Evolutionary conservation across 2,329 filamentous ascomycete species (phyloP), one percentile per base, ranked within the genome.

Genomic region (Penicillium sp.): DNA sequence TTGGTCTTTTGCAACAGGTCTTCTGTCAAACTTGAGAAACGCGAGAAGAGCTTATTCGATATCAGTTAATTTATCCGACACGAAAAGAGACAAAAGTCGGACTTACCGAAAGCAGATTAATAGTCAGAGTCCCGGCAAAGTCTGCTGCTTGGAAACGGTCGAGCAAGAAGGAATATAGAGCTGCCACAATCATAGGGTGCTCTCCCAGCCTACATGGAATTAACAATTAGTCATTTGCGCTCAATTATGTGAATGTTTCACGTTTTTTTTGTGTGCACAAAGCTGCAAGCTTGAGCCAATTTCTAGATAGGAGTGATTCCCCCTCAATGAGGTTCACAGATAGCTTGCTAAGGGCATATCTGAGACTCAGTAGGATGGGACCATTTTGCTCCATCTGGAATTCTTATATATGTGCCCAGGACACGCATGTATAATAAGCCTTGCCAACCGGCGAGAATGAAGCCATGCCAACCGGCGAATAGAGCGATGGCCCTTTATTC

Each of bases 1-100:
- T 85, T 85, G 9, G 82, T 85, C 66, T 83, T 84, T 62, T 84
- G 80, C 24, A 86, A 74, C 47, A 81, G 77, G 48, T 83, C 81
- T 57, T 79, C 79, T 55, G 82, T 84, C 63, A 87, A 74, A 7
- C 82, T 85, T 14, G 78, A 78, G 59, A 83, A 85, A 42, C 76
- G 76, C 29, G 77, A 72, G 63, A 87, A 76, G 45, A 85, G 71
- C 77, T 85, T 34, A 29, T 60, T 24, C 59, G 24, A 26, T 35
- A 55, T 75, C 57, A 75, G 69, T 55, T 22, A 22, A 48, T 38
- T 16, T 47, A 35, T n/a, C 32, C n/a, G 34, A 11, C 47, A 34
- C 9, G 47, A 40, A 35, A 26, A 18, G n/a, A 8, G 31, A 53
- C 10, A 13, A 44, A 22, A 5, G 35, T 32, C n/a, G 32, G 55